Evolutionary conservation across 805 yeast genomes (phyloP), one percentile per base, ranked within the genome.

Genomic region (Yamadazyma sp.): DNA sequence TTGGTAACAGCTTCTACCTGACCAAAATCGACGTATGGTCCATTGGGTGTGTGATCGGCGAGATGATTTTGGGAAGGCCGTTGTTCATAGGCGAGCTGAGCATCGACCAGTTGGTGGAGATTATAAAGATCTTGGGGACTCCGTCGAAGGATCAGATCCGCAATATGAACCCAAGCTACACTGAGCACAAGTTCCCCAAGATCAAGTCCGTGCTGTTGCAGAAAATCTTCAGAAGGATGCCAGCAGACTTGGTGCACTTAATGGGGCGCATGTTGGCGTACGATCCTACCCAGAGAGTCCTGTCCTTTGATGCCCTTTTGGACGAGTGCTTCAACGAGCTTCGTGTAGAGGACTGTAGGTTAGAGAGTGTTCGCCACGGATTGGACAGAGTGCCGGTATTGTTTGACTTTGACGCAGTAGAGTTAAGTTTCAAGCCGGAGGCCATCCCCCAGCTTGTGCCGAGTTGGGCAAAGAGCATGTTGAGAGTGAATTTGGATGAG

Each of bases 1-100:
- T 80, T 50, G 91, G 93, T n/a, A 74, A 75, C 50, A 77, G 78
- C 38, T 85, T 84, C 53, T 88, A 84, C 59, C 93, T 93, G 15
- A 81, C 86, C 23, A 88, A 90, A 24, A 80, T 88, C 44, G 95
- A 85, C 62, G 83, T 85, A 27, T 85, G 95, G 95, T 83, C 91
- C 4, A 84, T 93, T 64, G 95, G 95, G 54, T 84, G 85, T 32
- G 84, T 85, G 30, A 63, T 84, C 32, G 85, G 82, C 62, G 93
- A 93, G 4, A 61, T 85, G 35, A 62, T 85, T 41, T 82, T 91
- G 2, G 95, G 95, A 3, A 80, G 85, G 62, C 99, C 99, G 11
- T 70, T 93, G 47, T 93, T 93, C 66, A 98, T 98, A 11, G 99
- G 99, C 31, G 97, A 93, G 59, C 82, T 90, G 44, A 98, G 99